Base-by-base conservation (phyloP, 2,329 filamentous ascomycete species). In the Lizonia empirigonia region DNA sequence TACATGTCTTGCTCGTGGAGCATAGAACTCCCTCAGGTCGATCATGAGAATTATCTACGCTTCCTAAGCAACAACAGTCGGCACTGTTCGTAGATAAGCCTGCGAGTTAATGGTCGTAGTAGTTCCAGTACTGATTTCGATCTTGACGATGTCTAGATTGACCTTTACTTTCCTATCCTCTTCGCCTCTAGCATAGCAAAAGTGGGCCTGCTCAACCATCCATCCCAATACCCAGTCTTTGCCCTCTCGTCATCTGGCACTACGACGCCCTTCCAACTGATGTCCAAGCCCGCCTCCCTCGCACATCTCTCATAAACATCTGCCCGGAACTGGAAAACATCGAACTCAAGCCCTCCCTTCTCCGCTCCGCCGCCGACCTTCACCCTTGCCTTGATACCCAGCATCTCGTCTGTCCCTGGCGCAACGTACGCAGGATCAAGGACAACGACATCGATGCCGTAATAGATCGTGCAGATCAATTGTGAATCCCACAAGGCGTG, bases 291-390 rank as follows among this genome's bases (percentile, higher is more conserved):
- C 13, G 61, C 65, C 40, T 40, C 10, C 50, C 24, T 26, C 27
- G 64, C 64, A 55, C 60, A 66, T 34, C 60, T 44, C 49, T 70
- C 65, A 49, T 68, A 68, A 4, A 68, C 63, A 13, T 64, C 59
- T 33, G 34, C 50, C 19, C 46, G 32, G 19, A 70, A 64, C 41
- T 68, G 60, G 41, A 58, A 70, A n/a, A 60, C 52, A 39, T 70
- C 65, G 24, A 70, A 68, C 12, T 47, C 38, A 3, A 70, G 57
- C 20, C 42, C 45, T 5, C 34, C 34, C 19, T 7, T 12, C 20
- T 30, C 29, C 4, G 36, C 40, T 5, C 64, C 60, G 2, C 56
- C 59, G 1, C 60, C 47, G 1, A 60, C 55, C 1, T 49, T 44
- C 1, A 68, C 58, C 19, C 59, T 37, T 23, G 60, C 62, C 40